phyloP scores from a whole-genome alignment of 495 filamentous ascomycete species.

The Penicillium dipodomyicola region DNA sequence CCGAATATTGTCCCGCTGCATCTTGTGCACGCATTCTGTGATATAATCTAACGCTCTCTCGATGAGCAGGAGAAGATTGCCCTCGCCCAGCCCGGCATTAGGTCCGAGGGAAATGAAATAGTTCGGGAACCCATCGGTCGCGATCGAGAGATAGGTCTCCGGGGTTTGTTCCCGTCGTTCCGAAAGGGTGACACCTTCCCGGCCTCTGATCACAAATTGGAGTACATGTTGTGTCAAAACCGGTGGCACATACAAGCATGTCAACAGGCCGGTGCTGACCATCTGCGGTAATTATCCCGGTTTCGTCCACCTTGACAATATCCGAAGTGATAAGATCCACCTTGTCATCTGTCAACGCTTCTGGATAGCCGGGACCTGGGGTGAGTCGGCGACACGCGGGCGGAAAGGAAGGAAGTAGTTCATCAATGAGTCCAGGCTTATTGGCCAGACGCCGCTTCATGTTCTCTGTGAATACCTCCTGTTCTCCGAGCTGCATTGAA shows the following conservation, averaged over 20 bases:
- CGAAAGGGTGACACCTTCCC: slow-evolving; percentile 29
- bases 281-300: slow-evolving; percentile 48
- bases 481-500: too few relatives aligned
- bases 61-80: slow-evolving; percentile 43
- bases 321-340: slow-evolving; percentile 41
- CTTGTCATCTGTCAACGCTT: slow-evolving; percentile 22
- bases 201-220: slow-evolving; percentile 47
- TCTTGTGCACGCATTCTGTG: slow-evolving; percentile 47
- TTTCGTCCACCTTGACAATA: slow-evolving; percentile 44
- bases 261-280: slow-evolving; percentile 44
- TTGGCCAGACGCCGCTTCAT: too few relatives aligned
- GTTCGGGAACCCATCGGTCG: slow-evolving; percentile 63
- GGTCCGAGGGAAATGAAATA: slow-evolving; percentile 56
- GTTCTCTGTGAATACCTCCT: too few relatives aligned
- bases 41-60: slow-evolving; percentile 54
- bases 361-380: too few relatives aligned
- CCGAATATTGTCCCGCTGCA: slow-evolving; percentile 50
- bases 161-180: slow-evolving; percentile 51
- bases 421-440: too few relatives aligned
- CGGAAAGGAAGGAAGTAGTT: too few relatives aligned
- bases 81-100: slow-evolving; percentile 48
- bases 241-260: slow-evolving; percentile 52
- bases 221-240: slow-evolving; percentile 51
- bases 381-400: too few relatives aligned
- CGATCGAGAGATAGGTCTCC: slow-evolving; percentile 58